These are phyloP conservation scores for Terana coerulea DNA, from an alignment of 768 basidiomycete species.

Conservation along the genomic window DNA sequence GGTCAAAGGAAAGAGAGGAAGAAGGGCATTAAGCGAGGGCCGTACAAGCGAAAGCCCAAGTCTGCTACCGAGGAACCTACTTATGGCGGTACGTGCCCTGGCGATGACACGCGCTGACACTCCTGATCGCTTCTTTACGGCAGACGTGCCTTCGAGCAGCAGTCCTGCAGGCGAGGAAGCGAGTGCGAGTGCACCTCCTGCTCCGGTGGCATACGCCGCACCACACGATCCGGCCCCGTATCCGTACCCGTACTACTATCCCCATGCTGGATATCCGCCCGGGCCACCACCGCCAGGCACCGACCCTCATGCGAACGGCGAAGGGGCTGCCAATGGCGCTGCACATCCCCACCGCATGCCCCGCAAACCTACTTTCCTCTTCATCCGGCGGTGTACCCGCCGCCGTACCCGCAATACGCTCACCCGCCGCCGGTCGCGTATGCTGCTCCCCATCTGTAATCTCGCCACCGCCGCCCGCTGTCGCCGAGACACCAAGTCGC, in stretches of 20 bases:
- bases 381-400: slow-evolving; percentile 35
- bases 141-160: slow-evolving; percentile 5
- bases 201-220: slow-evolving; percentile 6
- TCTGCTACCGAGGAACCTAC: slow-evolving; percentile 15
- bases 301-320: slow-evolving; percentile 32
- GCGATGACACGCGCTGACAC: not conserved
- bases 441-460: slow-evolving; percentile 16
- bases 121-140: slow-evolving; percentile 1
- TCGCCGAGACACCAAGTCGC: slow-evolving; percentile 20
- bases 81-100: slow-evolving; percentile 15
- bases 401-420: slow-evolving; percentile 33
- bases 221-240: slow-evolving; percentile 23
- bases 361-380: slow-evolving; percentile 33
- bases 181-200: slow-evolving; percentile 7
- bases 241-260: slow-evolving; percentile 42
- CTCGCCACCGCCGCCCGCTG: slow-evolving; percentile 14
- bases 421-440: slow-evolving; percentile 16
- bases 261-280: slow-evolving; percentile 42
- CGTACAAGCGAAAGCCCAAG: slow-evolving; percentile 52
- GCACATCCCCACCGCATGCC: slow-evolving; percentile 21
- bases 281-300: slow-evolving; percentile 36
- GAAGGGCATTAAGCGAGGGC: slow-evolving; percentile 54
- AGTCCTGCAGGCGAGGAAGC: slow-evolving; percentile 4
- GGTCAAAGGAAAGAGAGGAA: slow-evolving; percentile 64
- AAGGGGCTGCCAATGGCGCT: slow-evolving; percentile 29